These are phyloP conservation scores for Miscanthus lutarioriparius DNA, from an alignment of 176 grass and related monocot genomes.

Conservation along the genomic window DNA sequence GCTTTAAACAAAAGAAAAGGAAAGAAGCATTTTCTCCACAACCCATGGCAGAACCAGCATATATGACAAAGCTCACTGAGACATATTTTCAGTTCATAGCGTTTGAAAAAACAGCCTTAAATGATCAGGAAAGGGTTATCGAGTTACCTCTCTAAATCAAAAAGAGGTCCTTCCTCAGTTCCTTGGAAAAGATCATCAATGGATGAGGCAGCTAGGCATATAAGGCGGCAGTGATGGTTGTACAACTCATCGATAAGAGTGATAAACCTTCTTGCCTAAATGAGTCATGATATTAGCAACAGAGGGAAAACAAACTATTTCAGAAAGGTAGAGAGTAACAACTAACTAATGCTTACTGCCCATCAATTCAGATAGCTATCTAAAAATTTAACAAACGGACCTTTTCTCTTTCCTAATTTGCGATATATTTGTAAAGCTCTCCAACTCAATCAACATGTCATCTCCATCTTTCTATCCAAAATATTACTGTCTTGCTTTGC, in stretches of 20 bases:
- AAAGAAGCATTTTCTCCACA: neutral
- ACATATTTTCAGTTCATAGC: neutral
- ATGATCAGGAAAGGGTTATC: neutral
- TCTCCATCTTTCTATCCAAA: neutral
- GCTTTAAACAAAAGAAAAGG: neutral
- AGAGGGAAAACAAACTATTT: neutral
- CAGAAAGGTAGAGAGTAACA: neutral
- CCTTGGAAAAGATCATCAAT: conserved; percentile 96
- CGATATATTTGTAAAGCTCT: neutral
- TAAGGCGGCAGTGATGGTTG: conserved; percentile 85
- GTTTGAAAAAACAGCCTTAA: neutral
- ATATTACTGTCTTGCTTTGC: neutral
- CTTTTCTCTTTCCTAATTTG: neutral
- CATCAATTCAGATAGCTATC: neutral
- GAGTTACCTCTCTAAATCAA: conserved; percentile 92
- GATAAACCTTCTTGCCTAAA: conserved; percentile 91
- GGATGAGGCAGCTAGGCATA: conserved; percentile 70
- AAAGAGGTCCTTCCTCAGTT: conserved; percentile 88
- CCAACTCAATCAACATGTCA: neutral
- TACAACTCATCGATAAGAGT: conserved; percentile 94
- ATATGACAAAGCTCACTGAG: neutral
- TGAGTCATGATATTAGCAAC: conserved; percentile 22
- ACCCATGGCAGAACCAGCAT: neutral
- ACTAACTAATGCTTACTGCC: neutral
- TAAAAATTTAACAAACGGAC: neutral